Conservation (phyloP, 2,329 filamentous ascomycete species). For the Conoideocrella luteorostrata region DNA sequence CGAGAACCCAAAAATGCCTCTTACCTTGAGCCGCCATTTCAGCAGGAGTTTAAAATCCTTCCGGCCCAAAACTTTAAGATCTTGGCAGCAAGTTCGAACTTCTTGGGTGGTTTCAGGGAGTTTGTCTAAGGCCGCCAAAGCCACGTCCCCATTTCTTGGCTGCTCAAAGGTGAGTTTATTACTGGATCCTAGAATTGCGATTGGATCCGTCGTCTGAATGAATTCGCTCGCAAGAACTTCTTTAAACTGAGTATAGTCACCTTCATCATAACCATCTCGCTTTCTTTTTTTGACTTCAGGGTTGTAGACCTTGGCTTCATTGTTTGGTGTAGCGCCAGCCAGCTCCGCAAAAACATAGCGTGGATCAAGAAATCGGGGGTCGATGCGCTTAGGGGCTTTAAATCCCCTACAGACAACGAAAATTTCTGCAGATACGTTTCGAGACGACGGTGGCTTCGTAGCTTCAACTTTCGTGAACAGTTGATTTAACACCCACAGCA, state of each 20-base stretch:
- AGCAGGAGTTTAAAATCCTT: conserved; percentile 91
- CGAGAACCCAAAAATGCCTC: conserved; percentile 84
- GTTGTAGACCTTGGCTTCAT: conserved; percentile 97
- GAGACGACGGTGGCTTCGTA: conserved; percentile 90
- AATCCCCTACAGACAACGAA: conserved; percentile 95
- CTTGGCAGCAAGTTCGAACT: conserved; percentile 69
- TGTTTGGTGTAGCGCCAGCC: conserved; percentile 78
- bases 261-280: conserved; percentile 95
- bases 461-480: conserved; percentile 93
- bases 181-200: conserved; percentile 78
- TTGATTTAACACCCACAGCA: conserved; percentile 97
- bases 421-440: conserved; percentile 96
- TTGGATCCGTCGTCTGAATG: conserved; percentile 87
- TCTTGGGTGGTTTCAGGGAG: conserved; percentile 82
- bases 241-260: conserved; percentile 88
- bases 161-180: conserved; percentile 83
- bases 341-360: conserved; percentile 88
- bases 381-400: conserved; percentile 89
- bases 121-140: conserved; percentile 76
- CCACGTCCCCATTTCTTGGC: conserved; percentile 73
- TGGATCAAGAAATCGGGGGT: conserved; percentile 87
- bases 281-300: conserved; percentile 96
- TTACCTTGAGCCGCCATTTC: conserved; percentile 81
- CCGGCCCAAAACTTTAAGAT: conserved; percentile 83
- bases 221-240: conserved; percentile 85